Percentiles rank a stretch among this genome's conserved stretches.
Evolutionary conservation across 1,284 basidiomycete genomes (phyloP).

Genomic region (Naganishia albida): DNA sequence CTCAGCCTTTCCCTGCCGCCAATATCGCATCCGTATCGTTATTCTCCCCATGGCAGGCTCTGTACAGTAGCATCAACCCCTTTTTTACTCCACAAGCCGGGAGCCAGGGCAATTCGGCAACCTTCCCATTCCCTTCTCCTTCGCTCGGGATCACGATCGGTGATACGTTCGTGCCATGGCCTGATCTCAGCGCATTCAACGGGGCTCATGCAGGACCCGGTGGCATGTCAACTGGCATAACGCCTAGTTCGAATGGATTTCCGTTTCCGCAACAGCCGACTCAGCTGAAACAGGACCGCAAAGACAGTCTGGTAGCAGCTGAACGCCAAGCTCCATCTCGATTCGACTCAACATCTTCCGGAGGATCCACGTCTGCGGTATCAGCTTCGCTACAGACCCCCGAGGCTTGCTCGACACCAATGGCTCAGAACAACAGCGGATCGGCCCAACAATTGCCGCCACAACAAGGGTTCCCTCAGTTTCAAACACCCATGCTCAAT

Average conservation of each 20-base stretch:
- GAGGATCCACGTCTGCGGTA: slow-evolving; percentile 21
- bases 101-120: neutral
- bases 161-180: slow-evolving; percentile 15
- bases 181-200: slow-evolving; percentile 5
- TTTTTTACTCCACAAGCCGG: slow-evolving; percentile 14
- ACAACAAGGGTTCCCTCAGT: slow-evolving; percentile 13
- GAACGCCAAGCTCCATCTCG: slow-evolving; percentile 19
- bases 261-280: neutral
- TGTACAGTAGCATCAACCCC: slow-evolving; percentile 15
- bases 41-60: slow-evolving; percentile 23
- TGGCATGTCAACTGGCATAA: neutral
- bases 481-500: neutral
- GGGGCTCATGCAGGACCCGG: slow-evolving; percentile 2
- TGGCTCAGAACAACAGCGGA: neutral
- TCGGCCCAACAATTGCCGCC: slow-evolving; percentile 3
- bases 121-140: slow-evolving; percentile 30
- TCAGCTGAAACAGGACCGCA: slow-evolving; percentile 3
- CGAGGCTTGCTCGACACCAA: neutral
- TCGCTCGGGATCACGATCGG: slow-evolving; percentile 21
- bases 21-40: neutral
- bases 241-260: neutral
- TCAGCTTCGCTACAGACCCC: slow-evolving; percentile 1
- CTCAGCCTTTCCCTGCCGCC: neutral
- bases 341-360: slow-evolving; percentile 31
- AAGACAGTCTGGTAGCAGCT: slow-evolving; percentile 13